Evolutionary conservation across 1,284 basidiomycete genomes (phyloP), one percentile per base, ranked within the genome.

Genomic region (Boletellus sp.): DNA sequence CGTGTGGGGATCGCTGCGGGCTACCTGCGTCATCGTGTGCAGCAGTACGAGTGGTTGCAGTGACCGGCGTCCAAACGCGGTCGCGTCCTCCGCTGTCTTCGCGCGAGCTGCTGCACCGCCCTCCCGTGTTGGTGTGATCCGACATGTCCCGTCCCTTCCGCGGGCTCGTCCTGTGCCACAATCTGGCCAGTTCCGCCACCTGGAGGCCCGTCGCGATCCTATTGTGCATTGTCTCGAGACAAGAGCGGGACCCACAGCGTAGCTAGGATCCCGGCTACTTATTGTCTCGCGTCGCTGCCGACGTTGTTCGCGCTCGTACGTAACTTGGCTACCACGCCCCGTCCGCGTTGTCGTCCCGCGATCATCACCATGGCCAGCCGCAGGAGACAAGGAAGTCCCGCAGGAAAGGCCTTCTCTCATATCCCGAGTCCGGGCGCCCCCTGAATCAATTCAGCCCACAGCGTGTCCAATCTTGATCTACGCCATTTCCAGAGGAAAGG

Each of bases 381-480:
- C n/a, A n/a, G n/a, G n/a, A 29, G 27, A 14, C 27, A 29, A 29
- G 27, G 13, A 11, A 13, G 13, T 13, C 29, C 29, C 13, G n/a
- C 13, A 11, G 10, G 6, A 14, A 13, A 7, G 29, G 6, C 27
- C 29, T 30, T 16, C 29, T 30, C 11, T 30, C 30, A 53, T 41
- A 46, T 51, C 41, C 56, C 27, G 16, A 11, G 30, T 29, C 27
- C 27, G 27, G 13, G 7, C 46, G 38, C 35, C 50, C 47, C 58
- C 60, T 57, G 49, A 58, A 30, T 37, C 41, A 47, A 43, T 43
- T 52, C 44, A 37, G 38, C 40, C 40, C 26, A 61, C 58, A 55
- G 52, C 43, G 36, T 60, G 48, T 41, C 53, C 37, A 50, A 61
- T 64, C 61, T 62, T 59, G 63, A 66, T 61, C 63, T 48, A 59